Base-by-base conservation (phyloP, 1,284 basidiomycete species). In the Naganishia cerealis region DNA sequence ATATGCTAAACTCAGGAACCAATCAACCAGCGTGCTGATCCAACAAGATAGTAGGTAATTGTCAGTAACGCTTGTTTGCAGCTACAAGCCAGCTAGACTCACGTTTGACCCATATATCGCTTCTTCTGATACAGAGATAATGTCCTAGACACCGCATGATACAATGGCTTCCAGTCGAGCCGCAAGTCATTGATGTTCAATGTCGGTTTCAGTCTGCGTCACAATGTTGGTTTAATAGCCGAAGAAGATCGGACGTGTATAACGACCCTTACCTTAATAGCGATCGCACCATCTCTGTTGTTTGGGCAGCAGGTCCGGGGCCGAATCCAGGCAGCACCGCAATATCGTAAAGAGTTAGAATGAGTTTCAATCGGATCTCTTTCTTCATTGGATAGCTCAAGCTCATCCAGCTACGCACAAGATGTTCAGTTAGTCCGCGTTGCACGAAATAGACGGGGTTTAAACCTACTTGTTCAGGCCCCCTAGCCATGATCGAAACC, bases 81-180 rank as follows among this genome's bases (percentile, higher is more conserved):
- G 33, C 13, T 39, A 26, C 57, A 42, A 50, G n/a, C n/a, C 24
- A 76, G 75, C 65, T 71, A 70, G 50, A 83, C 85, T 70, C 76
- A 87, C 87, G 86, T 89, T 74, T 90, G 87, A 79, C 91, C 88
- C 69, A 90, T 91, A 77, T 91, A 89, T 69, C 90, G 84, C 72
- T 90, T 85, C 69, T 87, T 90, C 58, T 92, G 85, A 78, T 93
- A 94, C 57, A 95, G 81, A 76, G 61, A 63, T 18, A 63, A 46
- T n/a, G 50, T 95, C 91, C 73, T 88, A 84, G 73, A 86, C 16
- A 96, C 84, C 26, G 91, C 86, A 67, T 90, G 86, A 78, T 89
- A 93, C 5, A 95, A 83, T 1, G 92, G 90, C 74, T 87, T 86
- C 94, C 94, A 96, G 1, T 91, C 90, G 1, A 97, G 85, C 69